Percentiles rank a stretch among this genome's conserved stretches.
Evolutionary conservation across 2,329 filamentous ascomycete genomes (phyloP).

Genomic region (Cladophialophora bantiana): DNA sequence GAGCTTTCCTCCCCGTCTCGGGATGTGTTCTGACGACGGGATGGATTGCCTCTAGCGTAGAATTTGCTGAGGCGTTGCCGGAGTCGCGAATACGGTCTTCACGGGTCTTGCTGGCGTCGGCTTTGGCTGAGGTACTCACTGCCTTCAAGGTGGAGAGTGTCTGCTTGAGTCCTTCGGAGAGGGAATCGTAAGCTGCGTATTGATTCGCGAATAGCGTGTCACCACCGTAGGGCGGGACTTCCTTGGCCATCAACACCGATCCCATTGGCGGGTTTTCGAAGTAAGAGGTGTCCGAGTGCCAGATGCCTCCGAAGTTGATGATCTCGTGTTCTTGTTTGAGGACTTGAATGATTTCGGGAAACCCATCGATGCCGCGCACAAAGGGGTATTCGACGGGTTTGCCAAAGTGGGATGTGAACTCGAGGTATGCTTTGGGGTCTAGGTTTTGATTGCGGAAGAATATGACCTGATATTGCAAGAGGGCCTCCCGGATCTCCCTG

Average conservation of each 20-base stretch:
- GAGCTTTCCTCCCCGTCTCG: slow-evolving; percentile 45
- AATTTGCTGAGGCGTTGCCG: slow-evolving; percentile 25
- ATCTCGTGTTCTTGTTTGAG: slow-evolving; percentile 38
- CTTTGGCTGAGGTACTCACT: slow-evolving; percentile 37
- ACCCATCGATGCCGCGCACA: slow-evolving; percentile 36
- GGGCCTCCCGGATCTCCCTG: slow-evolving; percentile 34
- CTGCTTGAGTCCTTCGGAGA: slow-evolving; percentile 44
- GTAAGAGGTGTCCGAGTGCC: slow-evolving; percentile 40
- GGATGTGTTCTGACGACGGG: slow-evolving; percentile 47
- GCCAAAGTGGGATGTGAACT: slow-evolving; percentile 36
- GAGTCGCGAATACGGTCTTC: slow-evolving; percentile 39
- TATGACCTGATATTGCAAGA: slow-evolving; percentile 37
- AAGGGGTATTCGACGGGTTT: slow-evolving; percentile 38
- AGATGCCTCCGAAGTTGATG: slow-evolving; percentile 39
- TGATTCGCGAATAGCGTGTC: slow-evolving; percentile 45
- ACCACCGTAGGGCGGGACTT: slow-evolving; percentile 42
- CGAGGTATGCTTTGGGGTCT: slow-evolving; percentile 28
- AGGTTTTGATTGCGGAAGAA: slow-evolving; percentile 39
- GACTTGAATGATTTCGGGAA: slow-evolving; percentile 37
- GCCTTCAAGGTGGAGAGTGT: slow-evolving; percentile 43
- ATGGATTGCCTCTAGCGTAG: slow-evolving; percentile 42
- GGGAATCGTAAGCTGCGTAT: slow-evolving; percentile 43
- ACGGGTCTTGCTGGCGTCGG: slow-evolving; percentile 42
- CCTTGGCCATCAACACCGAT: slow-evolving; percentile 35
- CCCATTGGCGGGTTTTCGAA: slow-evolving; percentile 35